Percentiles rank a stretch among this genome's conserved stretches.
Conservation (phyloP, 768 basidiomycete genomes). For the Chalciporus chontae region DNA sequence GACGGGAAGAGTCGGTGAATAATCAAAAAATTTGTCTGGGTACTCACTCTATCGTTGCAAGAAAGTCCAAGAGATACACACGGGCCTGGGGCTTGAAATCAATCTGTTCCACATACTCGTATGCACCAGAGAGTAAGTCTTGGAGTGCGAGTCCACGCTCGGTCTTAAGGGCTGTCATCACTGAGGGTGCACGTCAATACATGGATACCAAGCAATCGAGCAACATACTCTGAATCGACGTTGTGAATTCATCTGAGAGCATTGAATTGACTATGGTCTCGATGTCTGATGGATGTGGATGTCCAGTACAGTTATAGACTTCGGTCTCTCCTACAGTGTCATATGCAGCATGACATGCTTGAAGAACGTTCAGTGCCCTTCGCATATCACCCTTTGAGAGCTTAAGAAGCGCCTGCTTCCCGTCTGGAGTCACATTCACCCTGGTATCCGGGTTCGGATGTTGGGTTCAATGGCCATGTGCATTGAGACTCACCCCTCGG, state of each 20-base stretch:
- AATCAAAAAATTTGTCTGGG: not conserved
- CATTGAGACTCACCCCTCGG: slow-evolving; percentile 63
- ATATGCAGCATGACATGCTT: slow-evolving; percentile 98
- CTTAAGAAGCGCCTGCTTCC: slow-evolving; percentile 85
- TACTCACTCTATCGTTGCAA: slow-evolving; percentile 93
- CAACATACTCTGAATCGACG: slow-evolving; percentile 71
- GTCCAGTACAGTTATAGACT: slow-evolving; percentile 96
- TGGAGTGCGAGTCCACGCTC: slow-evolving; percentile 94
- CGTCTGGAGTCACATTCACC: slow-evolving; percentile 82
- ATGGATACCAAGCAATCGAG: not conserved
- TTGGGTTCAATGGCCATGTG: not conserved
- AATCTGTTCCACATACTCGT: slow-evolving; percentile 83
- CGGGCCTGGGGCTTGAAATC: slow-evolving; percentile 85
- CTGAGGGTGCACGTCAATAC: slow-evolving; percentile 39
- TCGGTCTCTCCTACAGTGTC: slow-evolving; percentile 84
- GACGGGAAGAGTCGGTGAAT: not conserved
- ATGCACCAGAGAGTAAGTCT: slow-evolving; percentile 88
- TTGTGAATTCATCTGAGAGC: slow-evolving; percentile 95
- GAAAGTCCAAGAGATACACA: slow-evolving; percentile 85
- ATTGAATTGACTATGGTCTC: slow-evolving; percentile 92
- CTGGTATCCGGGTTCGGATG: slow-evolving; percentile 38
- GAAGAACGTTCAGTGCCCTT: slow-evolving; percentile 90
- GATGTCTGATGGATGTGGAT: slow-evolving; percentile 92
- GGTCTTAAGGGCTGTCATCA: slow-evolving; percentile 81
- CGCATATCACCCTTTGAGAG: slow-evolving; percentile 99